Evolutionary conservation across 2,329 filamentous ascomycete genomes (phyloP).

Genomic region (Fusarium albidum): DNA sequence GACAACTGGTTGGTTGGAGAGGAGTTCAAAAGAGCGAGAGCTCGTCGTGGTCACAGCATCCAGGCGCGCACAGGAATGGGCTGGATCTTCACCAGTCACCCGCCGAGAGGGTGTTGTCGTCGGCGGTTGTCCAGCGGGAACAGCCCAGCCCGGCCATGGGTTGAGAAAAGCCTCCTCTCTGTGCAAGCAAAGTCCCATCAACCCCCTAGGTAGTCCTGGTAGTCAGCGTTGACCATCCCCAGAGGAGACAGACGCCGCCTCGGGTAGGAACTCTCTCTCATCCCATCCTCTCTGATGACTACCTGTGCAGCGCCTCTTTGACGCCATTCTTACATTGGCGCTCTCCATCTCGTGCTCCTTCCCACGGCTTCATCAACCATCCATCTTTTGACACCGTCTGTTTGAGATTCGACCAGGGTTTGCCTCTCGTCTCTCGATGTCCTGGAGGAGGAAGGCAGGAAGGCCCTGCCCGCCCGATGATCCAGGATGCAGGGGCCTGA

Average conservation of each 20-base stretch:
- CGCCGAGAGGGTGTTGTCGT: constrained; percentile 11
- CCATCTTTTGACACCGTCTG: constrained; percentile 23
- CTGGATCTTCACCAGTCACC: background rate
- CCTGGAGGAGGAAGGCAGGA: constrained; percentile 19
- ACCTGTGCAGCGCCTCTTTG: background rate
- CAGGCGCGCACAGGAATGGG: constrained; percentile 31
- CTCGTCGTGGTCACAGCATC: constrained; percentile 12
- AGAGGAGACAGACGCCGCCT: constrained; percentile 11
- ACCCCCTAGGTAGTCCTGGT: no score
- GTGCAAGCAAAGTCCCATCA: background rate
- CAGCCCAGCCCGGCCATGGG: constrained; percentile 12
- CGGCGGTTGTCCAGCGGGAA: background rate
- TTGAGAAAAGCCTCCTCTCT: background rate
- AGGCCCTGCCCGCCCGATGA: no score
- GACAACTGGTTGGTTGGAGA: constrained; percentile 12
- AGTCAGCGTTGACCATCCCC: constrained; percentile 2
- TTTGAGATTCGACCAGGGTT: constrained; percentile 37
- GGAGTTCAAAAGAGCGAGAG: constrained; percentile 9
- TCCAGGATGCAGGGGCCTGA: constrained; percentile 23
- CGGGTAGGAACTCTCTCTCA: constrained; percentile 21
- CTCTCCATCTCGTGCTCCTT: background rate
- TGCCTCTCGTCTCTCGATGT: constrained; percentile 13
- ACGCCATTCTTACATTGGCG: background rate
- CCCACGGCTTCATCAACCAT: background rate
- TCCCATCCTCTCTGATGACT: constrained; percentile 12